A percentile compares a stretch with the other conserved stretches of the same genome.
phyloP scores from a whole-genome alignment of 2,329 filamentous ascomycete genomes.

The Aspergillaceae sp. region DNA sequence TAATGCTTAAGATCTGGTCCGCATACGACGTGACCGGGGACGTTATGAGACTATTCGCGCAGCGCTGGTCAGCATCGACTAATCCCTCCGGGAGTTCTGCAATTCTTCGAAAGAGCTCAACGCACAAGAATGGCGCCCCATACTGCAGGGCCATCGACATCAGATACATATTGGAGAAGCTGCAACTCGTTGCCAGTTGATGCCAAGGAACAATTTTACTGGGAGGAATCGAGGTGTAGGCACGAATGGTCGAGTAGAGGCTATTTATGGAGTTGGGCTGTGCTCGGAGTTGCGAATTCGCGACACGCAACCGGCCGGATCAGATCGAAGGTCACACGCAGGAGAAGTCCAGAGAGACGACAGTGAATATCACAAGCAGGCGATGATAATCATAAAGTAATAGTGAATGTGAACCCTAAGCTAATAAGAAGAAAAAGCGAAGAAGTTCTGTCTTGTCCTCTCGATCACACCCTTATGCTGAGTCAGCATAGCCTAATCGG shows the following conservation, averaged over 20 bases:
- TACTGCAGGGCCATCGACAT: conserved; percentile 36
- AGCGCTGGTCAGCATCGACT: conserved; percentile 6
- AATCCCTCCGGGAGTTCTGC: background rate
- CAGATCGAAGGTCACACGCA: no score
- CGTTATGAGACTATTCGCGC: conserved; percentile 45
- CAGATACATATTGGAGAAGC: conserved; percentile 27
- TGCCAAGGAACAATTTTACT: no score
- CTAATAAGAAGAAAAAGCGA: no score
- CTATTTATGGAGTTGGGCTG: background rate
- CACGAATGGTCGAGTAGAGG: background rate
- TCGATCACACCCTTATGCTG: no score
- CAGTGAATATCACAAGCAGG: no score
- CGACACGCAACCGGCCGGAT: no score
- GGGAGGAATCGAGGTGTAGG: background rate
- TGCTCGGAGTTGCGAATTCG: no score
- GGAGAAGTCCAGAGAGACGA: no score
- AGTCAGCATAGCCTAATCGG: no score
- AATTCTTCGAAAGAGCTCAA: conserved; percentile 1
- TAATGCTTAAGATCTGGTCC: conserved; percentile 58
- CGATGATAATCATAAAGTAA: no score
- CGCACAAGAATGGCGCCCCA: conserved; percentile 43
- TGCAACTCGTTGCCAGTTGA: background rate
- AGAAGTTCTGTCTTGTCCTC: no score
- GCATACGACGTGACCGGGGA: conserved; percentile 58
- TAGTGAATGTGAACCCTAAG: no score